Evolutionary conservation across 2,329 filamentous ascomycete species (phyloP).

Genomic region (Colletotrichum sp.): DNA sequence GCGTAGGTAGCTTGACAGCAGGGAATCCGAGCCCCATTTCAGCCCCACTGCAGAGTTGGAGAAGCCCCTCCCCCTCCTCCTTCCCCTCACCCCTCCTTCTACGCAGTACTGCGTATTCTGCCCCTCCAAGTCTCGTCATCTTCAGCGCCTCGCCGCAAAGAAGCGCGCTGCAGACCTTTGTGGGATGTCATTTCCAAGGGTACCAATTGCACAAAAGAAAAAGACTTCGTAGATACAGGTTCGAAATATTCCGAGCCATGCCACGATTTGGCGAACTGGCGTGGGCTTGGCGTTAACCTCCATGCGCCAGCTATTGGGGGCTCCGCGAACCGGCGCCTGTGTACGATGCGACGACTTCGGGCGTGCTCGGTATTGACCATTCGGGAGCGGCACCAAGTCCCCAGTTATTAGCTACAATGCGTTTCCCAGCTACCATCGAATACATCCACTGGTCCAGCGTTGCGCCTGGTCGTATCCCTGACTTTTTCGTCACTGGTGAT

Average conservation of each 20-base stretch:
- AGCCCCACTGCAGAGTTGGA: neutral
- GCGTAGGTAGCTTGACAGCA: neutral
- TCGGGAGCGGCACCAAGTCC: neutral
- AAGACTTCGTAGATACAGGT: neutral
- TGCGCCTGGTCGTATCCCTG: neutral
- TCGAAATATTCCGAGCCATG: neutral
- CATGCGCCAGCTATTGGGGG: neutral
- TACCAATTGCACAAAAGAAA: neutral
- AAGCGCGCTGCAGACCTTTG: neutral
- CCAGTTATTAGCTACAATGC: neutral
- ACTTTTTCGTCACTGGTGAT: neutral
- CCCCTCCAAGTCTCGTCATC: neutral
- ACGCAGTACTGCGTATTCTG: no score
- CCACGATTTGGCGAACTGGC: neutral
- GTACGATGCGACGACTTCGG: neutral
- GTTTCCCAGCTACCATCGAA: neutral
- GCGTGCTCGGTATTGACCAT: neutral
- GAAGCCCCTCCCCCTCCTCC: conserved; percentile 7
- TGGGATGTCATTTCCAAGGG: neutral
- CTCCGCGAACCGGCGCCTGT: conserved; percentile 5
- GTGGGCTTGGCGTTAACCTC: neutral
- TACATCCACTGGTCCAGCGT: neutral
- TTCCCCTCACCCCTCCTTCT: conserved; percentile 5
- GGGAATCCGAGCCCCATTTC: neutral
- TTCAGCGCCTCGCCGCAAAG: neutral